Evolutionary conservation across 2,329 filamentous ascomycete species (phyloP).

Genomic region (Clathrospora elynae): DNA sequence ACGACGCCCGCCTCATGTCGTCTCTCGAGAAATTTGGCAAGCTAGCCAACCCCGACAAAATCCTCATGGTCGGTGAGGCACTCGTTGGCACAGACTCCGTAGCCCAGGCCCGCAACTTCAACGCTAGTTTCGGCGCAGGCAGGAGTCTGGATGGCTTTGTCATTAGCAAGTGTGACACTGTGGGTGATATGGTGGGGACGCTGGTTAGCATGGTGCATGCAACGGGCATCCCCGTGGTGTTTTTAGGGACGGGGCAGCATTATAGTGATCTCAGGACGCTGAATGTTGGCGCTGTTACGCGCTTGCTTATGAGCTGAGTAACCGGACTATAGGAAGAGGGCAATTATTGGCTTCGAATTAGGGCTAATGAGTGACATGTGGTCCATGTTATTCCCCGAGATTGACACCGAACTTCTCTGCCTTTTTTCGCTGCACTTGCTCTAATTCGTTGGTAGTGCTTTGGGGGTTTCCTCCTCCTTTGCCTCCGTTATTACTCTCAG

Average conservation of each 20-base stretch:
- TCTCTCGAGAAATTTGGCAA: constrained; percentile 97
- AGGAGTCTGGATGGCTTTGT: constrained; percentile 92
- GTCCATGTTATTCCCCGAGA: constrained; percentile 8
- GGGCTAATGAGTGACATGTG: too few species aligned
- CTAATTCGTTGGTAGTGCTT: constrained; percentile 1
- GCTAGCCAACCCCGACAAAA: constrained; percentile 95
- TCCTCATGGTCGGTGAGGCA: constrained; percentile 94
- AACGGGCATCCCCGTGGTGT: constrained; percentile 93
- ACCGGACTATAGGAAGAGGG: too few species aligned
- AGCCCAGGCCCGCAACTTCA: constrained; percentile 95
- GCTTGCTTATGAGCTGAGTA: constrained; percentile 61
- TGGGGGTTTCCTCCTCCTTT: too few species aligned
- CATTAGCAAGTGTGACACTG: constrained; percentile 97
- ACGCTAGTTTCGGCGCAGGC: constrained; percentile 82
- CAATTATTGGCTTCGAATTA: too few species aligned
- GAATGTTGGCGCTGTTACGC: constrained; percentile 68
- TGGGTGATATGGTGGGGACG: constrained; percentile 98
- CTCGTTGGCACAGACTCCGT: constrained; percentile 95
- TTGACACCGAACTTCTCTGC: constrained; percentile 25
- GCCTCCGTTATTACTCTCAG: too few species aligned
- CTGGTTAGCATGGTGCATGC: constrained; percentile 97
- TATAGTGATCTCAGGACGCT: constrained; percentile 68
- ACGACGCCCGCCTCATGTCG: constrained; percentile 94
- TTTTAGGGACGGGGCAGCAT: constrained; percentile 76
- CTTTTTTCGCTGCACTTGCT: constrained; percentile 14